Evolutionary conservation across 1,139 yeast genomes (phyloP).

Genomic region (Kodamaea arcana): DNA sequence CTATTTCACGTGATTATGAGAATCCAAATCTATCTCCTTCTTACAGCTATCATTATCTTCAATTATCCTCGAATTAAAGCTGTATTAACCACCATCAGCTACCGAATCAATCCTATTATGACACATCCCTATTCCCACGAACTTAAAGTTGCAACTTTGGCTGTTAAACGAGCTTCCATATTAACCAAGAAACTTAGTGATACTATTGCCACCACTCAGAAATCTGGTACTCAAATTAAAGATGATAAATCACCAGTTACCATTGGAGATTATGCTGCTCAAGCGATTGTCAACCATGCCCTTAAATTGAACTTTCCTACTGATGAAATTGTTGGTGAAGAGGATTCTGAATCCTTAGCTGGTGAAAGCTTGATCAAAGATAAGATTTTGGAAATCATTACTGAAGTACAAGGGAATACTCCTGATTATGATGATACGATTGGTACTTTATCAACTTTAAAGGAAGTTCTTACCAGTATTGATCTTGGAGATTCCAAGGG

Average conservation of each 20-base stretch:
- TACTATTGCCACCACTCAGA: slow-evolving; percentile 55
- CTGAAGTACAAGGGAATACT: slow-evolving; percentile 38
- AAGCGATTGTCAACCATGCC: slow-evolving; percentile 86
- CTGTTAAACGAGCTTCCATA: slow-evolving; percentile 82
- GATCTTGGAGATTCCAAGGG: slow-evolving; percentile 79
- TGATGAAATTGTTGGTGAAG: slow-evolving; percentile 93
- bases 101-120: slow-evolving; percentile 4
- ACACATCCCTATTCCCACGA: slow-evolving; percentile 47
- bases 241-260: slow-evolving; percentile 94
- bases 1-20: not conserved
- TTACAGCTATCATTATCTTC: not conserved
- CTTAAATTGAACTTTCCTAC: slow-evolving; percentile 71
- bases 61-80: not conserved
- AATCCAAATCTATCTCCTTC: not conserved
- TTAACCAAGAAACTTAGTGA: slow-evolving; percentile 72
- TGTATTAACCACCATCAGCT: slow-evolving; percentile 1
- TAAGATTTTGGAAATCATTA: slow-evolving; percentile 48
- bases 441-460: slow-evolving; percentile 42
- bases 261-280: slow-evolving; percentile 94
- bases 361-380: slow-evolving; percentile 36
- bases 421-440: slow-evolving; percentile 22
- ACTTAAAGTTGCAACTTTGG: slow-evolving; percentile 74
- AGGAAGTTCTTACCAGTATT: slow-evolving; percentile 59
- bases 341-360: slow-evolving; percentile 67
- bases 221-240: slow-evolving; percentile 68